These are phyloP conservation scores for Hsuehochloa calcarea DNA, from an alignment of 176 grass and related monocot species.

Conservation along the genomic window DNA sequence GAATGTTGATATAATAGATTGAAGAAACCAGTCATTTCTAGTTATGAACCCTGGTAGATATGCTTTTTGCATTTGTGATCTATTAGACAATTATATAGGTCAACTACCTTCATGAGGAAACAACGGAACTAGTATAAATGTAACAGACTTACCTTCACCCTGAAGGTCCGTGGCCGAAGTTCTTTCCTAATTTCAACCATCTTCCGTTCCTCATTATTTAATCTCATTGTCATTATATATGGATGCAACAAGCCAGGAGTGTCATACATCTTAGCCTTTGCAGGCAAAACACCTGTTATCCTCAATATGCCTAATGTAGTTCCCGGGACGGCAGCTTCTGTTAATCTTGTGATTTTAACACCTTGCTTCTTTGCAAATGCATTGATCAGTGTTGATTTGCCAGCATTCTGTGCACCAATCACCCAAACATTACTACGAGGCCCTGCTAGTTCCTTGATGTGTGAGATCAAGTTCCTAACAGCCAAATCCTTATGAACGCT, in stretches of 20 bases:
- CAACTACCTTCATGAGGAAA: not conserved
- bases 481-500: constrained; percentile 82
- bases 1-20: constrained; percentile 2
- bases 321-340: constrained; percentile 79
- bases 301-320: constrained; percentile 89
- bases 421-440: constrained; percentile 95
- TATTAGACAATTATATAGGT: not conserved
- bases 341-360: constrained; percentile 71
- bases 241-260: constrained; percentile 91
- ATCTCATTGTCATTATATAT: constrained; percentile 71
- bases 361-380: constrained; percentile 82
- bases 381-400: constrained; percentile 94
- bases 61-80: not conserved
- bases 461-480: constrained; percentile 81
- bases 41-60: not conserved
- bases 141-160: constrained; percentile 63
- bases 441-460: constrained; percentile 72
- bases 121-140: not conserved
- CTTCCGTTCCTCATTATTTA: constrained; percentile 75
- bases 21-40: not conserved
- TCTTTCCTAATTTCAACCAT: constrained; percentile 95
- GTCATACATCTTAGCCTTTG: constrained; percentile 96
- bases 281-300: constrained; percentile 76
- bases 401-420: constrained; percentile 94
- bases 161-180: constrained; percentile 58